Evolutionary conservation across 177 flowering plant species (phyloP), one percentile per base, ranked within the genome.

Genomic region (Vitis hybrid): DNA sequence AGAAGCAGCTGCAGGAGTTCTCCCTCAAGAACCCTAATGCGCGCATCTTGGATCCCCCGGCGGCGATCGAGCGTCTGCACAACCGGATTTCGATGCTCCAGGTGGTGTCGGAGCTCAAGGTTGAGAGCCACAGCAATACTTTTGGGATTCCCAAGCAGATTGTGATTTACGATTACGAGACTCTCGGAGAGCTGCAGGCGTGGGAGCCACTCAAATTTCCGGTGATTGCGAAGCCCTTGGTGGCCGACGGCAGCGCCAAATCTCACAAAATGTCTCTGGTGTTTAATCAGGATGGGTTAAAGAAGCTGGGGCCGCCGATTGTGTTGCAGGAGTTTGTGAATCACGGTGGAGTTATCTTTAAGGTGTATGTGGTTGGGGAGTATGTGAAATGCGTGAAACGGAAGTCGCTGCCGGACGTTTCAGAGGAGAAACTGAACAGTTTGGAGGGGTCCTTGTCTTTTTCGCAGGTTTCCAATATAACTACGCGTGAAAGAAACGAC

Each of bases 241-340:
- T 92, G 9, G 97, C 98, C 4, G 95, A 92, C 58, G 97, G 97
- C 2, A 91, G 91, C 66, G 97, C 91, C 2, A 89, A 86, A 57
- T 91, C 98, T 18, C 98, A 94, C 74, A 85, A 94, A 69, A 94
- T 94, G 97, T 78, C 87, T 5, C 74, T 92, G 26, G 84, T 94
- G 11, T 94, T 77, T 70, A 84, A 87, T 64, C 76, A 65, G 8
- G 92, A 81, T 2, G 93, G 93, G 1, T 51, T 94, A 70, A 72
- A 70, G 14, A 85, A 82, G 79, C 77, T 90, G 65, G 85, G 83
- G 63, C 88, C 97, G 1, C 97, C 97, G 0, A 79, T 89, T 21
- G 94, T 94, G 6, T 60, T 94, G 70, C 98, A 94, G 77, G 97
- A 94, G 73, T 94, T 94, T 69, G 90, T 94, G 62, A 94, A 94